Percentiles rank a stretch among this genome's conserved stretches.
Evolutionary conservation across 805 yeast species (phyloP).

Genomic region (Komagataella pastoris): DNA sequence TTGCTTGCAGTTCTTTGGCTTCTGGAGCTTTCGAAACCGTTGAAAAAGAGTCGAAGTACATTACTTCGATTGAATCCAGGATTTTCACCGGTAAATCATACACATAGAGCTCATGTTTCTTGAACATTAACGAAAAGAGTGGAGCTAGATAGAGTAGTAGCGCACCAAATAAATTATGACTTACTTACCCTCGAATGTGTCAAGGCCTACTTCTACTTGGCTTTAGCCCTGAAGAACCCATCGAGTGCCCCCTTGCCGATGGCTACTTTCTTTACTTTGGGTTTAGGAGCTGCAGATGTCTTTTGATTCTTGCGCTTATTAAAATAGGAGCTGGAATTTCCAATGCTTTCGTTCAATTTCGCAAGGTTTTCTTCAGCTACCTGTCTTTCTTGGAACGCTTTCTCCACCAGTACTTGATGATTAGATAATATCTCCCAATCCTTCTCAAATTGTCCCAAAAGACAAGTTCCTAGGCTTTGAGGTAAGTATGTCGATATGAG

Average conservation of each 20-base stretch:
- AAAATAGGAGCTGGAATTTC: conserved; percentile 5
- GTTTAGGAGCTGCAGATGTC: conserved; percentile 14
- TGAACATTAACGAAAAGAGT: neutral
- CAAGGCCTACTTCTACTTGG: neutral
- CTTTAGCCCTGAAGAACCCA: conserved; percentile 34
- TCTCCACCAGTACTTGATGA: conserved; percentile 10
- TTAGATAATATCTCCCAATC: conserved; percentile 9
- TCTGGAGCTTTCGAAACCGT: conserved; percentile 16
- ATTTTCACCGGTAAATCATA: conserved; percentile 29
- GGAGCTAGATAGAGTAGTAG: neutral
- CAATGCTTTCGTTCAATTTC: conserved; percentile 16
- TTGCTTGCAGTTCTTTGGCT: conserved; percentile 8
- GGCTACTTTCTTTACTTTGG: conserved; percentile 28
- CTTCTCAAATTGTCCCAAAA: conserved; percentile 7
- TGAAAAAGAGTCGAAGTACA: conserved; percentile 41
- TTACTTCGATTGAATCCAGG: conserved; percentile 31
- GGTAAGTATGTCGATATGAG: conserved; percentile 31
- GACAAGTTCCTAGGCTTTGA: conserved; percentile 13
- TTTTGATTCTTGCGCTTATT: conserved; percentile 11
- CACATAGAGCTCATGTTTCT: conserved; percentile 27
- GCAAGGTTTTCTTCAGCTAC: conserved; percentile 18
- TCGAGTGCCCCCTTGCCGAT: conserved; percentile 60
- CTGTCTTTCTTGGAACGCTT: conserved; percentile 8
- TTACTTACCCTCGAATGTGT: neutral
- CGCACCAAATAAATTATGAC: neutral